Base-by-base conservation (phyloP, 2,329 filamentous ascomycete species). In the Scleromitrula shiraiana region DNA sequence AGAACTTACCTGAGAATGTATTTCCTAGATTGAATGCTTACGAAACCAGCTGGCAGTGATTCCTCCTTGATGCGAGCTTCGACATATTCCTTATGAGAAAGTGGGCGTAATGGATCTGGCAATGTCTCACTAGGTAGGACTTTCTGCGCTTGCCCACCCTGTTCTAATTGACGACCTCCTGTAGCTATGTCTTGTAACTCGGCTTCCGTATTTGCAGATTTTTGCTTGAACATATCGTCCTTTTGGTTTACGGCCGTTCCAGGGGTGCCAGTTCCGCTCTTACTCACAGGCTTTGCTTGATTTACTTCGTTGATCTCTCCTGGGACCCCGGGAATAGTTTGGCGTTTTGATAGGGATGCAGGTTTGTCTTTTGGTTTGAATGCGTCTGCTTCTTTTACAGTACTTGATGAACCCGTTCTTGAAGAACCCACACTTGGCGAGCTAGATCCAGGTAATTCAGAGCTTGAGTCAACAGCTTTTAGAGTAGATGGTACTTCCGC, bases 1-100 rank as follows among this genome's bases (percentile, higher is more conserved):
- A 7, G 17, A 7, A 39, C 72, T 63, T 71, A 82, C 80, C 80
- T 70, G 27, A 84, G 71, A 52, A 83, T 79, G 55, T 84, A 84
- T n/a, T 69, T 67, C 41, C 60, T 64, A 46, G 66, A 67, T 8
- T 57, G 57, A 20, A 83, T 66, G 22, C 59, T 57, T 7, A 68
- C 65, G 53, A 76, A 80, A 6, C 80, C 78, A 1, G 69, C 67
- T 3, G 73, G 74, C 2, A 82, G 58, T 2, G 61, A 60, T 26
- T 74, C 68, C 8, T 57, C 63, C 46, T 67, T 52, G 26, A 83
- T 69, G 20, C 65, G 69, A 2, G 64, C 50, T 41, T 67, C 56
- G 12, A 82, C 72, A 47, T 65, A 82, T 54, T 82, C 75, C 42
- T 72, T 61, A 53, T 83, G 79, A 1, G 70, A 72, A 23, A 68